phyloP scores from a whole-genome alignment of 805 yeast genomes.

The Starmerella asiatica region DNA sequence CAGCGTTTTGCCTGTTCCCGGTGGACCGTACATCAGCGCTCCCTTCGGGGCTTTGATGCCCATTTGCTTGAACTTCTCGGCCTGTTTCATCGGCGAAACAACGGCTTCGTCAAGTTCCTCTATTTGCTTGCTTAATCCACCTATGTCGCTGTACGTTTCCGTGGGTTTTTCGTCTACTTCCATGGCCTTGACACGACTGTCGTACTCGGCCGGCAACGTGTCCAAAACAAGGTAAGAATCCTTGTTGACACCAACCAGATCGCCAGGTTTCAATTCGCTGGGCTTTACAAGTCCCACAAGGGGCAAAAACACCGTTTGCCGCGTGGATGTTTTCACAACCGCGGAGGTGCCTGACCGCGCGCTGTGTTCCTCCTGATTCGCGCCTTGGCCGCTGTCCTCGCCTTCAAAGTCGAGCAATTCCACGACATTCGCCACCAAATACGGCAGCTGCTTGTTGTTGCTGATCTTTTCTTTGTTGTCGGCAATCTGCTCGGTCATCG shows the following conservation, averaged over 20 bases:
- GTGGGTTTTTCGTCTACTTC: slow-evolving; percentile 98
- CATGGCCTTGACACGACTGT: slow-evolving; percentile 96
- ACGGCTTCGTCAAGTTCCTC: slow-evolving; percentile 98
- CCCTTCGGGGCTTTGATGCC: slow-evolving; percentile 98
- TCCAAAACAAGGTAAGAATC: slow-evolving; percentile 89
- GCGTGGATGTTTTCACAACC: slow-evolving; percentile 89
- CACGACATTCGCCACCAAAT: slow-evolving; percentile 90
- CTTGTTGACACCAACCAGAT: slow-evolving; percentile 92
- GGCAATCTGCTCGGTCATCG: slow-evolving; percentile 84
- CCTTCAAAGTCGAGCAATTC: slow-evolving; percentile 86
- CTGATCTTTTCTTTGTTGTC: slow-evolving; percentile 93
- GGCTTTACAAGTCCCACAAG: slow-evolving; percentile 92
- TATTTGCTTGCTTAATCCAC: slow-evolving; percentile 95
- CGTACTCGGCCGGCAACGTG: slow-evolving; percentile 93
- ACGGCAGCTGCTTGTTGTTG: slow-evolving; percentile 90
- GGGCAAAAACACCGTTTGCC: slow-evolving; percentile 95
- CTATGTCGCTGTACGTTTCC: slow-evolving; percentile 92
- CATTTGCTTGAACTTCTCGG: slow-evolving; percentile 82
- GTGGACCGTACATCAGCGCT: slow-evolving; percentile 97
- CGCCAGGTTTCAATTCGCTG: slow-evolving; percentile 86
- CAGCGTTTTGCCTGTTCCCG: slow-evolving; percentile 97
- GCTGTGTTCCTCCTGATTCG: slow-evolving; percentile 85
- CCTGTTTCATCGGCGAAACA: slow-evolving; percentile 95
- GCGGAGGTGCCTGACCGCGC: slow-evolving; percentile 93
- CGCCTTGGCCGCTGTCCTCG: slow-evolving; percentile 68